Conservation (phyloP, 2,329 filamentous ascomycete species). For the Colletotrichum agaves region DNA sequence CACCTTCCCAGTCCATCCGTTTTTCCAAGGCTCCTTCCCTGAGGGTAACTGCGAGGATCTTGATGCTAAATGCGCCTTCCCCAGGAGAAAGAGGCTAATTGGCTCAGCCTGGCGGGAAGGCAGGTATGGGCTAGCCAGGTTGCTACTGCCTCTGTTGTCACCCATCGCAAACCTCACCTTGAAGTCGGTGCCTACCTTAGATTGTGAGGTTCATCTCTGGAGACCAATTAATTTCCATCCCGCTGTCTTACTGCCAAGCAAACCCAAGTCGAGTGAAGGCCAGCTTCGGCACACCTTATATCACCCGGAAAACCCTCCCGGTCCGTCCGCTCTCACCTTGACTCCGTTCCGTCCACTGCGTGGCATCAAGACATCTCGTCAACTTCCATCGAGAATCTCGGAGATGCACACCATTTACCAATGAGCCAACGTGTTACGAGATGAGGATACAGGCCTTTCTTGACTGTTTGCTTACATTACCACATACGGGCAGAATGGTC, state of each 20-base stretch:
- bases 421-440: not conserved
- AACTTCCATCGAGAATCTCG: not conserved
- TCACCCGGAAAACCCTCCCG: conserved; percentile 4
- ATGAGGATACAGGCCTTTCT: not conserved
- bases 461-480: not conserved
- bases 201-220: not conserved
- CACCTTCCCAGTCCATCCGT: conserved; percentile 20
- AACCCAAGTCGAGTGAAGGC: conserved; percentile 16
- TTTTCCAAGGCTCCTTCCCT: conserved; percentile 11
- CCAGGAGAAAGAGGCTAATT: not conserved
- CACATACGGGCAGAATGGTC: no score
- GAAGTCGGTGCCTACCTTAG: not conserved
- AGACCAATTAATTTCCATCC: conserved; percentile 6
- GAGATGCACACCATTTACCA: not conserved
- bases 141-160: not conserved
- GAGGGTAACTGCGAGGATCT: conserved; percentile 1
- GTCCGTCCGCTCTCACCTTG: not conserved
- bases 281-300: conserved; percentile 5
- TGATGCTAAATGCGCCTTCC: not conserved
- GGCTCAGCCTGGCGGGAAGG: no score
- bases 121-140: no score
- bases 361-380: not conserved
- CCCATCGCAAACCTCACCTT: not conserved
- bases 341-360: not conserved
- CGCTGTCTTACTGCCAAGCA: conserved; percentile 7